phyloP scores from a whole-genome alignment of 2,329 filamentous ascomycete species.

The Dothideomycetes sp. region DNA sequence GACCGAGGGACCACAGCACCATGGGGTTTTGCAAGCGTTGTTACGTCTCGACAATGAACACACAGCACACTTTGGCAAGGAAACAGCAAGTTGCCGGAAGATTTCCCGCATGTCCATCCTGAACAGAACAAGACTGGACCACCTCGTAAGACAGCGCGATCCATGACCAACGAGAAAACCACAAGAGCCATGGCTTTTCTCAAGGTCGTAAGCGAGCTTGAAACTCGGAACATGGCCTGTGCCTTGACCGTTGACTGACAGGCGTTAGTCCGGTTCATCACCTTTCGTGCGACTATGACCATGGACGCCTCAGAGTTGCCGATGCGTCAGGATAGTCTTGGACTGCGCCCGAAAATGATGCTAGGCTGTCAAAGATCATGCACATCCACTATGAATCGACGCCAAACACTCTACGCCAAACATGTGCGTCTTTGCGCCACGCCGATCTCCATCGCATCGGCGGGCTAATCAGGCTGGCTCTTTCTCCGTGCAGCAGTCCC shows the following conservation, averaged over 20 bases:
- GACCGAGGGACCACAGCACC: neutral
- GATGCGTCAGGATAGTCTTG: neutral
- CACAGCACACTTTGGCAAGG: too few relatives aligned
- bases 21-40: neutral
- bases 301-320: neutral
- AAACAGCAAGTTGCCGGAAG: too few relatives aligned
- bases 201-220: neutral
- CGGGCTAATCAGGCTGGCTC: slow-evolving; percentile 11
- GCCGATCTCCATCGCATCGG: slow-evolving; percentile 11
- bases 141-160: too few relatives aligned
- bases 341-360: neutral
- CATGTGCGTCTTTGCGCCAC: neutral
- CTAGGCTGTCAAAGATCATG: neutral
- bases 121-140: too few relatives aligned
- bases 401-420: neutral
- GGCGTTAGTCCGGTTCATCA: neutral
- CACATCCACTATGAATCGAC: neutral
- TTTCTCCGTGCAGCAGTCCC: slow-evolving; percentile 8
- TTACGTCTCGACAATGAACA: neutral
- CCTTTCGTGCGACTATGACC: neutral
- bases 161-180: too few relatives aligned
- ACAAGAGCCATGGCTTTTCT: too few relatives aligned
- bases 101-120: too few relatives aligned
- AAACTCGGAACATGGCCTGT: neutral
- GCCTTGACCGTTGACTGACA: neutral